Conservation (phyloP, 2,329 filamentous ascomycete species). For the Conoideocrella luteorostrata region DNA sequence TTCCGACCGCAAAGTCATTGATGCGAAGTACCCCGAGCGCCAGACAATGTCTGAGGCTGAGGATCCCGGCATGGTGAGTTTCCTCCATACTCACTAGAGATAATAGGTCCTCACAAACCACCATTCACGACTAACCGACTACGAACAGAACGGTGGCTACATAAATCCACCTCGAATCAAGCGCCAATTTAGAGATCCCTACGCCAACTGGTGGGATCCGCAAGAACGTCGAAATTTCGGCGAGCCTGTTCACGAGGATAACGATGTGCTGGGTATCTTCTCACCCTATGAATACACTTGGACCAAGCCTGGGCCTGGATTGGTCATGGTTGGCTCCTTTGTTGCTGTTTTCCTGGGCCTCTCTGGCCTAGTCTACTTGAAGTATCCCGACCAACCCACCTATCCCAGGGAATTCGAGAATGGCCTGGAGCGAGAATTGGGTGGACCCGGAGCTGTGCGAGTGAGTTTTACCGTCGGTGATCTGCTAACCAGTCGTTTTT, state of each 20-base stretch:
- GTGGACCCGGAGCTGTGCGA: conserved; percentile 58
- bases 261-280: conserved; percentile 88
- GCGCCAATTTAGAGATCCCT: conserved; percentile 86
- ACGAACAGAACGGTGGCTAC: conserved; percentile 70
- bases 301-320: conserved; percentile 61
- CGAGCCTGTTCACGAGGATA: conserved; percentile 93
- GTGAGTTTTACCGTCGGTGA: conserved; percentile 42
- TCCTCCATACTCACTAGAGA: background rate
- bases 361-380: conserved; percentile 59
- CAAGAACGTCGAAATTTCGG: conserved; percentile 96
- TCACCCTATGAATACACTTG: conserved; percentile 86
- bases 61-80: conserved; percentile 60
- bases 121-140: conserved; percentile 18
- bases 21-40: conserved; percentile 47
- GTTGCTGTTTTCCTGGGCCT: conserved; percentile 56
- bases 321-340: conserved; percentile 63
- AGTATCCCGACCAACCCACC: conserved; percentile 66
- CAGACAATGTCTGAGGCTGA: conserved; percentile 48
- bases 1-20: conserved; percentile 38
- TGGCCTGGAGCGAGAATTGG: conserved; percentile 68
- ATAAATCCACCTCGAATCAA: conserved; percentile 74
- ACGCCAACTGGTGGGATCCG: conserved; percentile 94
- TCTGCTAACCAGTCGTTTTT: background rate
- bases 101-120: too few relatives aligned
- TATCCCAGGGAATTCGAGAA: conserved; percentile 65